phyloP scores from a whole-genome alignment of 106 monocot genomes.

The Dendrobium huoshanense region DNA sequence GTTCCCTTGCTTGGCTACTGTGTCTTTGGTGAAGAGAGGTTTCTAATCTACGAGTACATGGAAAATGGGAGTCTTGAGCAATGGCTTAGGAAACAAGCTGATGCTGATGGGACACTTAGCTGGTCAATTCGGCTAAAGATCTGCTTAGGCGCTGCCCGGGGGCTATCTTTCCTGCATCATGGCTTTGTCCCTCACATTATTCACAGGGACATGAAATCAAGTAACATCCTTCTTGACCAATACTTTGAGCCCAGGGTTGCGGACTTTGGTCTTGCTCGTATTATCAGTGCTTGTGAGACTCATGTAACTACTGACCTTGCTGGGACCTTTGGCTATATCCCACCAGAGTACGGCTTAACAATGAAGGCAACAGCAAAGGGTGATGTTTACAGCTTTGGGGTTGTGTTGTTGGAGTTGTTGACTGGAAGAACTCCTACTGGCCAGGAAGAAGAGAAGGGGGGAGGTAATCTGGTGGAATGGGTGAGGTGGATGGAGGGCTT shows the following conservation, averaged over 20 bases:
- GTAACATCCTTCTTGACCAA: constrained; percentile 47
- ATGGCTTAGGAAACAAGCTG: constrained; percentile 70
- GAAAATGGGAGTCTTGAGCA: constrained; percentile 80
- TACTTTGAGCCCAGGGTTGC: constrained; percentile 39
- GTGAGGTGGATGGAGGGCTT: constrained; percentile 24
- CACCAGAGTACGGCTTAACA: constrained; percentile 42
- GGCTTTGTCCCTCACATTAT: constrained; percentile 53
- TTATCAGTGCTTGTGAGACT: constrained; percentile 51
- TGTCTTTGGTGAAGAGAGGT: constrained; percentile 72
- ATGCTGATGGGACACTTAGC: constrained; percentile 48
- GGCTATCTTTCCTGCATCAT: constrained; percentile 49
- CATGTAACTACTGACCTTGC: constrained; percentile 53
- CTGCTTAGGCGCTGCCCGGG: constrained; percentile 48
- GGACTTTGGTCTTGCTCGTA: constrained; percentile 43
- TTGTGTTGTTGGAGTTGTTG: constrained; percentile 43
- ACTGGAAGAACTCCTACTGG: constrained; percentile 36
- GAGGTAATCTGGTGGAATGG: constrained; percentile 54
- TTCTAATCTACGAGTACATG: constrained; percentile 92
- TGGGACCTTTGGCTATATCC: constrained; percentile 52
- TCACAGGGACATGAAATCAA: constrained; percentile 53
- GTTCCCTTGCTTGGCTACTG: constrained; percentile 90
- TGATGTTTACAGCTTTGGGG: constrained; percentile 59
- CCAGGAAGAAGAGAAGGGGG: constrained; percentile 38
- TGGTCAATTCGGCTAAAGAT: constrained; percentile 77
- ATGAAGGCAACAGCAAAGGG: constrained; percentile 47